A percentile compares a stretch with the other conserved stretches of the same genome.
Evolutionary conservation across 2,329 filamentous ascomycete genomes (phyloP).

Genomic region (Colletotrichum brevisporum): DNA sequence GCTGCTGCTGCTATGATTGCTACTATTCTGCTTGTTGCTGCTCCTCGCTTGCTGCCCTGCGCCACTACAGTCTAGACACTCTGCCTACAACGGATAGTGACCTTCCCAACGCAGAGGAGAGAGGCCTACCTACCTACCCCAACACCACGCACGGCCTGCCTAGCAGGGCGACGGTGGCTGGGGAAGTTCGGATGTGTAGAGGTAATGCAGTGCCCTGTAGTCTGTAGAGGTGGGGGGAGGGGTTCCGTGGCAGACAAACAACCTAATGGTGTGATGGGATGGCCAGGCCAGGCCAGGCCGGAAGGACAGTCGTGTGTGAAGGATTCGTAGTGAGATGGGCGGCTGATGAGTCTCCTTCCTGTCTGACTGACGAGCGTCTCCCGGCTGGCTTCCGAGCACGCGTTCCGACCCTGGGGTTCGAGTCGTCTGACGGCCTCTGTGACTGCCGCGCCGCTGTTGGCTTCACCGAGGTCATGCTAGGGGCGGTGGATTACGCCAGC

Average conservation of each 20-base stretch:
- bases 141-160: too few species aligned
- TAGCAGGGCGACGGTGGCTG: constrained; percentile 25
- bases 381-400: too few species aligned
- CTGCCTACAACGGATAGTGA: too few species aligned
- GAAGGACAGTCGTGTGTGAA: constrained; percentile 16
- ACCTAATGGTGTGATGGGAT: constrained; percentile 35
- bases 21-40: too few species aligned
- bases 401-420: too few species aligned
- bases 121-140: too few species aligned
- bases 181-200: constrained; percentile 38
- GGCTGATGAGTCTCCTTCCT: too few species aligned
- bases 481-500: constrained; percentile 1
- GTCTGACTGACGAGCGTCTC: constrained; percentile 6
- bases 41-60: too few species aligned
- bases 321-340: constrained; percentile 34
- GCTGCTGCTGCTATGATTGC: too few species aligned
- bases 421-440: not conserved
- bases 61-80: too few species aligned
- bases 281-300: constrained; percentile 7
- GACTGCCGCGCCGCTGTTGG: too few species aligned
- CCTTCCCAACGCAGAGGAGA: too few species aligned
- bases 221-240: constrained; percentile 33
- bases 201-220: constrained; percentile 11
- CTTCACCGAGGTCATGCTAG: not conserved
- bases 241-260: constrained; percentile 33